phyloP scores from a whole-genome alignment of 2,329 filamentous ascomycete species.

The Akanthomyces dipterigenus region DNA sequence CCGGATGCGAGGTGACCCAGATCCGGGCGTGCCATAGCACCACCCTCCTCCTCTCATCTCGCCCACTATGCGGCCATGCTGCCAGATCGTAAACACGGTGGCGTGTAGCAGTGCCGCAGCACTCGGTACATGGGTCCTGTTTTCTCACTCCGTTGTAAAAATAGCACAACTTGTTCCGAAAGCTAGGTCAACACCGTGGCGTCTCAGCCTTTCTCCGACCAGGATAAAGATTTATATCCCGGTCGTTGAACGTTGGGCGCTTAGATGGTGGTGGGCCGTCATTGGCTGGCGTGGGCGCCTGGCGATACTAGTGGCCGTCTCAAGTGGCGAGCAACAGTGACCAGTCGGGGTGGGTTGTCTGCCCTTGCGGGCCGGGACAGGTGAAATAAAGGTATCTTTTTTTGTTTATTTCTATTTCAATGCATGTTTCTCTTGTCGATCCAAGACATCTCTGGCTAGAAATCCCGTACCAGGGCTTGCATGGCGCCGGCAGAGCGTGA shows the following conservation, averaged over 20 bases:
- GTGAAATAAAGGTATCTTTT: slow-evolving; percentile 6
- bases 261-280: slow-evolving; percentile 8
- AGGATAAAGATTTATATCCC: neutral
- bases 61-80: slow-evolving; percentile 22
- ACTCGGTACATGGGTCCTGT: neutral
- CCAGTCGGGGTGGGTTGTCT: neutral
- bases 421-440: slow-evolving; percentile 10
- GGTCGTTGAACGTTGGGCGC: neutral
- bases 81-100: neutral
- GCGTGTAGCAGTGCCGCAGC: neutral
- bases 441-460: neutral
- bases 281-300: slow-evolving; percentile 21
- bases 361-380: neutral
- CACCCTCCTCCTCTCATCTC: slow-evolving; percentile 20
- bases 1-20: neutral
- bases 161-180: neutral
- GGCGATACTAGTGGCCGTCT: slow-evolving; percentile 17
- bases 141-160: neutral
- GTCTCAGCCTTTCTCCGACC: neutral
- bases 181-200: neutral
- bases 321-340: slow-evolving; percentile 6
- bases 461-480: neutral
- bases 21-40: neutral
- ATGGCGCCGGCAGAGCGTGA: neutral
- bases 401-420: too few relatives aligned